Percentiles rank a stretch among this genome's conserved stretches.
phyloP scores from a whole-genome alignment of 2,329 filamentous ascomycete genomes.

The Gnomoniopsis smithogilvyi region DNA sequence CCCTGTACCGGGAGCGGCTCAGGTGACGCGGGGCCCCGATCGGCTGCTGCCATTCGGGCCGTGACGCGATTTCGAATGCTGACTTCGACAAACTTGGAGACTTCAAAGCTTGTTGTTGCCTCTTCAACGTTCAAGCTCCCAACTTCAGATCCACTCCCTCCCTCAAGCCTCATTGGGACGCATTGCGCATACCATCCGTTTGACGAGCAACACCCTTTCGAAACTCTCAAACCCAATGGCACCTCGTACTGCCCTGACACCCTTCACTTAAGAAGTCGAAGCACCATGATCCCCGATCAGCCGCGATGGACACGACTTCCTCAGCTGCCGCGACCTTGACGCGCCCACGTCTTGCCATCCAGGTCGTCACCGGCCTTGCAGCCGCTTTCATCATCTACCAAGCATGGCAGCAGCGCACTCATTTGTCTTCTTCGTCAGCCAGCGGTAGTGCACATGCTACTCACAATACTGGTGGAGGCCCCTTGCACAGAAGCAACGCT shows the following conservation, averaged over 20 bases:
- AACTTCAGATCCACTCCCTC: too few species aligned
- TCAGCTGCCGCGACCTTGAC: conserved; percentile 51
- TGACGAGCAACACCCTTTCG: neutral
- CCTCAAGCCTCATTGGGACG: neutral
- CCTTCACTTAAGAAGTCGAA: conserved; percentile 4
- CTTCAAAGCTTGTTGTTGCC: too few species aligned
- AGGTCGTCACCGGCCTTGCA: conserved; percentile 52
- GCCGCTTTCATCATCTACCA: conserved; percentile 58
- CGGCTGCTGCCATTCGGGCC: neutral
- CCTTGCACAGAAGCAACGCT: conserved; percentile 65
- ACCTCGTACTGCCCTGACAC: conserved; percentile 4
- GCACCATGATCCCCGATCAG: conserved; percentile 14
- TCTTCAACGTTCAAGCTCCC: too few species aligned
- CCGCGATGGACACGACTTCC: conserved; percentile 24
- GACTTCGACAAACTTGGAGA: too few species aligned
- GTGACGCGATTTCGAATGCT: neutral
- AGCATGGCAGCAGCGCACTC: conserved; percentile 42
- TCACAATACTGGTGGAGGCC: conserved; percentile 24
- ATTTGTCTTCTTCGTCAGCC: conserved; percentile 24
- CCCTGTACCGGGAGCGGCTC: neutral
- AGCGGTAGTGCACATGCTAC: conserved; percentile 13
- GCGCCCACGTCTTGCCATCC: conserved; percentile 52
- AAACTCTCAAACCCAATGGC: neutral
- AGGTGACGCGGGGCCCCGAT: neutral
- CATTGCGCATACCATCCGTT: neutral